phyloP scores from a whole-genome alignment of 2,329 filamentous ascomycete species.

The Fusarium pseudograminearum region DNA sequence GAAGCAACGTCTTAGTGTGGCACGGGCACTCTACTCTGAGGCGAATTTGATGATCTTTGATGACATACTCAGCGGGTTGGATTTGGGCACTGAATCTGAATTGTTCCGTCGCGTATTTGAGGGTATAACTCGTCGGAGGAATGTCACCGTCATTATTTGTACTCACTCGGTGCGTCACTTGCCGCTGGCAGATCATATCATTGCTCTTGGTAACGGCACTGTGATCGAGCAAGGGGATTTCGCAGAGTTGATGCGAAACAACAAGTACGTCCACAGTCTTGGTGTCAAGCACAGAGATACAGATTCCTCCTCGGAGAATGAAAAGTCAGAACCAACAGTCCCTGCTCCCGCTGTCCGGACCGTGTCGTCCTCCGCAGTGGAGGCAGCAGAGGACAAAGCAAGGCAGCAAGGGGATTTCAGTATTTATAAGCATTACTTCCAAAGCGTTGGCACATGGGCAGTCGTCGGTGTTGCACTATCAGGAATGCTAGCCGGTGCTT shows the following conservation, averaged over 20 bases:
- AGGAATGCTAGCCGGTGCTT: slow-evolving; percentile 45
- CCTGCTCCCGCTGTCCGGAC: not conserved
- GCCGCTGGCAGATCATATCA: slow-evolving; percentile 58
- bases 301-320: not conserved
- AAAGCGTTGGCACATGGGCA: slow-evolving; percentile 40
- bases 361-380: not conserved
- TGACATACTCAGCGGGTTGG: slow-evolving; percentile 59
- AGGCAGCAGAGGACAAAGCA: slow-evolving; percentile 39
- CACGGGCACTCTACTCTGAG: slow-evolving; percentile 59
- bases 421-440: slow-evolving; percentile 54
- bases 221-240: slow-evolving; percentile 58
- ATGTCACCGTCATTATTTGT: slow-evolving; percentile 57
- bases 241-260: slow-evolving; percentile 46
- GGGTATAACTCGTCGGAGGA: slow-evolving; percentile 55
- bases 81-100: slow-evolving; percentile 58
- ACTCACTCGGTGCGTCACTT: slow-evolving; percentile 52
- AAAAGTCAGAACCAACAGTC: not conserved
- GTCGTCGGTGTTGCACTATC: slow-evolving; percentile 39
- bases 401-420: slow-evolving; percentile 50
- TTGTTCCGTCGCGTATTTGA: slow-evolving; percentile 60
- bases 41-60: slow-evolving; percentile 59
- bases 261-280: slow-evolving; percentile 56
- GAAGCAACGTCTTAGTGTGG: slow-evolving; percentile 54
- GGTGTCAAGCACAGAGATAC: slow-evolving; percentile 47
- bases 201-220: slow-evolving; percentile 58